phyloP scores from a whole-genome alignment of 2,329 filamentous ascomycete genomes.

The Phoma sp. region DNA sequence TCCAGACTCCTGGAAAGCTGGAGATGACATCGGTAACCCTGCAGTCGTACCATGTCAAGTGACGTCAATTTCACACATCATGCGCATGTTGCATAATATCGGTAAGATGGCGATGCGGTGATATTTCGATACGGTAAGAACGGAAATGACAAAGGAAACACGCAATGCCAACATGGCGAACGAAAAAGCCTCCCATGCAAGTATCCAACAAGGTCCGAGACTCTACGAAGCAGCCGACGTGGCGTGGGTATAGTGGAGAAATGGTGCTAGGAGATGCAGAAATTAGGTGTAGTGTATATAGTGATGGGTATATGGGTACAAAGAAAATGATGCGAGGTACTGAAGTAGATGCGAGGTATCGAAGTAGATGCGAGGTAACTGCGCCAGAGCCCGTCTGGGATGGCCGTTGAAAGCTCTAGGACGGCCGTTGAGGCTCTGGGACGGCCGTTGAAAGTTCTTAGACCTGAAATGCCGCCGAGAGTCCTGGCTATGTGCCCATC shows the following conservation, averaged over 20 bases:
- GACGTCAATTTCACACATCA: background rate
- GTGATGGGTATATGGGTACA: slow-evolving; percentile 25
- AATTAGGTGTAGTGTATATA: slow-evolving; percentile 1
- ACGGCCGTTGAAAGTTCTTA: too few relatives aligned
- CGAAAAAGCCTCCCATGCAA: slow-evolving; percentile 1
- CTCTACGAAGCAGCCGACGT: slow-evolving; percentile 5
- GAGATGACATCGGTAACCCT: too few relatives aligned
- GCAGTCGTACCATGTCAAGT: too few relatives aligned
- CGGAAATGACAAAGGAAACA: background rate
- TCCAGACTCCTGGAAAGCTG: too few relatives aligned
- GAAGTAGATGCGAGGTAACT: background rate
- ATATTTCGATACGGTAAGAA: background rate
- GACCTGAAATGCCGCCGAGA: too few relatives aligned
- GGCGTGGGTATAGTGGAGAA: slow-evolving; percentile 12
- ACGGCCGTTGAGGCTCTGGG: too few relatives aligned
- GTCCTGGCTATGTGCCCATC: slow-evolving; percentile 19
- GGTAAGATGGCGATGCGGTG: background rate
- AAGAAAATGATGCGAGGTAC: background rate
- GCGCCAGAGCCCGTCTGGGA: slow-evolving; percentile 5
- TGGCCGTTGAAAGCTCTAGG: background rate
- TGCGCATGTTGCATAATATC: too few relatives aligned
- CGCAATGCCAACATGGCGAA: background rate
- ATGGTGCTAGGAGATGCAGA: background rate
- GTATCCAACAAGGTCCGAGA: slow-evolving; percentile 9
- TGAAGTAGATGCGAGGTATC: too few relatives aligned